Percentiles rank a stretch among this genome's conserved stretches.
phyloP scores from a whole-genome alignment of 495 filamentous ascomycete species.

The Letharia columbiana region DNA sequence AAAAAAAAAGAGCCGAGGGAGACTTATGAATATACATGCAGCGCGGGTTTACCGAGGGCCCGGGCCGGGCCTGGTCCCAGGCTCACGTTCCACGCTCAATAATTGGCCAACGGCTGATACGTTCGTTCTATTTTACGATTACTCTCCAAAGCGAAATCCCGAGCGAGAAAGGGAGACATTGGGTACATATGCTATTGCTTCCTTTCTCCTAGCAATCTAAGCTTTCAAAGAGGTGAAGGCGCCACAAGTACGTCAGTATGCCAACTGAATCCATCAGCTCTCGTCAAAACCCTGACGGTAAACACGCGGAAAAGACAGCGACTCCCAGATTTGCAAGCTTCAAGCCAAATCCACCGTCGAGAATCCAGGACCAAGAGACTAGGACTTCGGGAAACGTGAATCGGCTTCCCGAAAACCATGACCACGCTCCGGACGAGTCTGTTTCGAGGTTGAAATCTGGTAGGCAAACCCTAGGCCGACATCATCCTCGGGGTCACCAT shows the following conservation, averaged over 20 bases:
- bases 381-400: background rate
- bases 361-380: background rate
- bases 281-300: background rate
- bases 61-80: too few species aligned
- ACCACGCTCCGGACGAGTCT: background rate
- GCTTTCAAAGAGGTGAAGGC: background rate
- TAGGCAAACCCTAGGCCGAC: background rate
- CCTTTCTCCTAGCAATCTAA: background rate
- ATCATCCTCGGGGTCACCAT: slow-evolving; percentile 22
- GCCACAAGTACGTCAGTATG: slow-evolving; percentile 7
- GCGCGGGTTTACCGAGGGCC: background rate
- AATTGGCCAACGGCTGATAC: too few species aligned
- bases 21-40: background rate
- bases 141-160: background rate
- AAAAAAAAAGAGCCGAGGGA: background rate
- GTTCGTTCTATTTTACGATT: background rate
- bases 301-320: slow-evolving; percentile 23
- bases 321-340: slow-evolving; percentile 63
- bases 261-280: background rate
- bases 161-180: background rate
- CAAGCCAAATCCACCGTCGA: slow-evolving; percentile 39
- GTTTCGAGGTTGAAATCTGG: background rate
- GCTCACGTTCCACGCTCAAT: too few species aligned
- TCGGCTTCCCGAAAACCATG: background rate
- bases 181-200: background rate